phyloP scores from a whole-genome alignment of 768 basidiomycete genomes.

The Lentinula lateritia region DNA sequence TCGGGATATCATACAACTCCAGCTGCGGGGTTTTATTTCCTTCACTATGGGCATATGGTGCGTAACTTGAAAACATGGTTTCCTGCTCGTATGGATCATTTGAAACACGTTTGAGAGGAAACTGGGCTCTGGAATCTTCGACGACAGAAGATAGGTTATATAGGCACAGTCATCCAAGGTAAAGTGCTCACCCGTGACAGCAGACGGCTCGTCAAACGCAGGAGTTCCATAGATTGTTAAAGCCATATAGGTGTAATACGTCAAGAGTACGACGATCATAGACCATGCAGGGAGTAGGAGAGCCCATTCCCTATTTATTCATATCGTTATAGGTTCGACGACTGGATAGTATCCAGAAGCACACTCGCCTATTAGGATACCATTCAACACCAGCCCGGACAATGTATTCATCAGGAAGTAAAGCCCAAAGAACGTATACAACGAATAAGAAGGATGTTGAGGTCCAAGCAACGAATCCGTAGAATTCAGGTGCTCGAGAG shows the following conservation, averaged over 20 bases:
- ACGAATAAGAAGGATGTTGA: conserved; percentile 67
- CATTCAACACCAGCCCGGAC: conserved; percentile 63
- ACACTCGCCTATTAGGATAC: conserved; percentile 79
- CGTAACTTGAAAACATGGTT: conserved; percentile 24
- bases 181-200: conserved; percentile 57
- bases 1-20: conserved; percentile 77
- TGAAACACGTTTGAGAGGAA: conserved; percentile 37
- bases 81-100: conserved; percentile 16
- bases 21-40: conserved; percentile 25
- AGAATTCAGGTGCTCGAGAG: conserved; percentile 64
- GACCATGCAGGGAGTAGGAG: conserved; percentile 77
- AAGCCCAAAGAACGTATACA: conserved; percentile 74
- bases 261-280: conserved; percentile 61
- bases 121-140: conserved; percentile 54
- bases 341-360: not conserved
- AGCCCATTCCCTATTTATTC: conserved; percentile 69
- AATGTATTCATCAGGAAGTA: conserved; percentile 71
- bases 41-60: conserved; percentile 34
- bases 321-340: not conserved
- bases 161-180: not conserved
- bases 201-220: conserved; percentile 53
- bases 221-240: conserved; percentile 72
- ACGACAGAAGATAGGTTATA: not conserved
- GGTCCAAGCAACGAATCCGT: conserved; percentile 87
- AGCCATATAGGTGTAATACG: conserved; percentile 73